A percentile compares a stretch with the other conserved stretches of the same genome.
Evolutionary conservation across 208 protist genomes (phyloP).

Genomic region (Phytomonas sp.): DNA sequence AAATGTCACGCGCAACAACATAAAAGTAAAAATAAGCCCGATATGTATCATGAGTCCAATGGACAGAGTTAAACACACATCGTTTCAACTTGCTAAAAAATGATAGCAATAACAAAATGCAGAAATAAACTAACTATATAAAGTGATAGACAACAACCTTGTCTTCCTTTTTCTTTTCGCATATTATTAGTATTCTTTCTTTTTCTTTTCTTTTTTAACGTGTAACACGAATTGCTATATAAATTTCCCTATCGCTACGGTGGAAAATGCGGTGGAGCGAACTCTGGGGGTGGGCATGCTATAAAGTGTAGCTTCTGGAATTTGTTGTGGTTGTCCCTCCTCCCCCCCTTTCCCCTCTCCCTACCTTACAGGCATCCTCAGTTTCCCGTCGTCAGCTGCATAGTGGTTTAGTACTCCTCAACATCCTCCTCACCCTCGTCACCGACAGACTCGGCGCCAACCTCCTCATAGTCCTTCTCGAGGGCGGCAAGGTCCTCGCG

Average conservation of each 20-base stretch:
- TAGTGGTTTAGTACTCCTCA: conserved; percentile 33
- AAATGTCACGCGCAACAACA: neutral
- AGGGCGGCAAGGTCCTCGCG: conserved; percentile 94
- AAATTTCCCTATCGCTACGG: neutral
- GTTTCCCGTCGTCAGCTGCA: neutral
- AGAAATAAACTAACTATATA: neutral
- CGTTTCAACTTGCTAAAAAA: neutral
- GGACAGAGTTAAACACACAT: conserved; percentile 3
- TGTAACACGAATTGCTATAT: neutral
- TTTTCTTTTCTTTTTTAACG: conserved; percentile 13
- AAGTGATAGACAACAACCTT: neutral
- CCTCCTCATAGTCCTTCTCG: conserved; percentile 91
- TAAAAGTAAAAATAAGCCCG: neutral
- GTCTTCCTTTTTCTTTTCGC: neutral
- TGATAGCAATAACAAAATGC: conserved; percentile 15
- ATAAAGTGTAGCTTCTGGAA: neutral
- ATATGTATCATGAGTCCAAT: conserved; percentile 6
- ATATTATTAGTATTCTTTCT: neutral
- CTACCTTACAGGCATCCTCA: neutral
- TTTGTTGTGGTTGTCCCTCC: neutral
- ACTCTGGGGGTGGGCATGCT: neutral
- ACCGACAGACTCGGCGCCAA: conserved; percentile 84
- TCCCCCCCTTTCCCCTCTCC: neutral
- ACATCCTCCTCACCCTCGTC: conserved; percentile 76
- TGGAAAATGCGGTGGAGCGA: conserved; percentile 8